Conservation (phyloP, 768 basidiomycete genomes). For the Imleria badia region DNA sequence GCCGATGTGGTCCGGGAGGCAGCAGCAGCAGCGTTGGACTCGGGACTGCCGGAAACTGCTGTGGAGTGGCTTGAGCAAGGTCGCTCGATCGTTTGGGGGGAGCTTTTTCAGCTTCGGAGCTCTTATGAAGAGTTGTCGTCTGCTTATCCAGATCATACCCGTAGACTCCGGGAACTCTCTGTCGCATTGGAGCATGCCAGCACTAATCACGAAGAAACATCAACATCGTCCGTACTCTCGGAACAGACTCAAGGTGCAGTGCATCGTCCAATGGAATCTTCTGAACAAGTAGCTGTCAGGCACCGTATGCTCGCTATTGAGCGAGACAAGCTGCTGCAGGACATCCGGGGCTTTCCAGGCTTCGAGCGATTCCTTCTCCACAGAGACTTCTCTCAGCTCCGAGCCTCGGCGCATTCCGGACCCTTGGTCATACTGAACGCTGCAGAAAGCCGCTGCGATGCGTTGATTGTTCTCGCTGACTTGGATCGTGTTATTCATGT, state of each 20-base stretch:
- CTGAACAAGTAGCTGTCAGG: background rate
- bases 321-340: background rate
- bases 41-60: background rate
- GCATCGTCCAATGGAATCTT: background rate
- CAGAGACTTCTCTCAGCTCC: background rate
- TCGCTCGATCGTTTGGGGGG: conserved; percentile 7
- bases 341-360: background rate
- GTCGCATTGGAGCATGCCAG: background rate
- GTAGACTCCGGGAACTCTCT: background rate
- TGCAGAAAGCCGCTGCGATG: background rate
- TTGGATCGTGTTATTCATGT: background rate
- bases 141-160: background rate
- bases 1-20: conserved; percentile 6
- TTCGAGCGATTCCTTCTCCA: background rate
- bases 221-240: background rate
- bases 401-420: background rate
- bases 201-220: background rate
- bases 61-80: conserved; percentile 19
- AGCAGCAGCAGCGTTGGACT: background rate
- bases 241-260: too few relatives aligned
- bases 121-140: conserved; percentile 1
- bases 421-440: background rate
- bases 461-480: background rate
- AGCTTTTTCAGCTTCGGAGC: conserved; percentile 6
- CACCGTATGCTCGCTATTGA: background rate